phyloP scores from a whole-genome alignment of 352 stramenopile species.

The Aphanomyces cochlioides region DNA sequence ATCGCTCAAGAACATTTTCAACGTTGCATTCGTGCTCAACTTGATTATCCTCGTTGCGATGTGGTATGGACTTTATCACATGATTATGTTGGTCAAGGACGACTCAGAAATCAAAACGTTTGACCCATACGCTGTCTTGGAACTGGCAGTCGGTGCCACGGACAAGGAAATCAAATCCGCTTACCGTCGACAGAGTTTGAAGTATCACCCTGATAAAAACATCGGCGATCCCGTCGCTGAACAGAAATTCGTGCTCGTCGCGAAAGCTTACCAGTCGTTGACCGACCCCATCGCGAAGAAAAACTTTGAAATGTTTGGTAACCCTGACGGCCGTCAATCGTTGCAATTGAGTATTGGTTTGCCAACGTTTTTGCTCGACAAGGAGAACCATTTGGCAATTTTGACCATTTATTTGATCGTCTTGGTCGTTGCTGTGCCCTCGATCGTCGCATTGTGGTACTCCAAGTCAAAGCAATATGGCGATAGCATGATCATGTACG shows the following conservation, averaged over 20 bases:
- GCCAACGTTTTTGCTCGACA: slow-evolving; percentile 96
- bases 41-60: slow-evolving; percentile 61
- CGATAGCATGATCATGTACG: slow-evolving; percentile 99
- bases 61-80: slow-evolving; percentile 87
- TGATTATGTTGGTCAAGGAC: slow-evolving; percentile 87
- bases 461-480: slow-evolving; percentile 97
- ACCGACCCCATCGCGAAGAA: slow-evolving; percentile 95
- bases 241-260: slow-evolving; percentile 99
- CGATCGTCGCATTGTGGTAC: slow-evolving; percentile 93
- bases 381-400: slow-evolving; percentile 97
- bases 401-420: slow-evolving; percentile 98
- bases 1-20: slow-evolving; percentile 80
- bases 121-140: slow-evolving; percentile 97
- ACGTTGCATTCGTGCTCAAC: slow-evolving; percentile 67
- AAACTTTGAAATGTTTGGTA: slow-evolving; percentile 98
- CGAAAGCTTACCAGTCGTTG: slow-evolving; percentile 92
- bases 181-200: slow-evolving; percentile 91
- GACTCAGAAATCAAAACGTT: slow-evolving; percentile 98
- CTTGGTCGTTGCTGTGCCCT: slow-evolving; percentile 97
- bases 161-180: slow-evolving; percentile 94
- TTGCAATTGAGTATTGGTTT: slow-evolving; percentile 95
- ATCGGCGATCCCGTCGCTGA: slow-evolving; percentile 94
- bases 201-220: slow-evolving; percentile 96
- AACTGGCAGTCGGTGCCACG: slow-evolving; percentile 87
- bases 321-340: slow-evolving; percentile 97